Evolutionary conservation across 805 yeast species (phyloP).

Genomic region (Yarrowia osloensis): DNA sequence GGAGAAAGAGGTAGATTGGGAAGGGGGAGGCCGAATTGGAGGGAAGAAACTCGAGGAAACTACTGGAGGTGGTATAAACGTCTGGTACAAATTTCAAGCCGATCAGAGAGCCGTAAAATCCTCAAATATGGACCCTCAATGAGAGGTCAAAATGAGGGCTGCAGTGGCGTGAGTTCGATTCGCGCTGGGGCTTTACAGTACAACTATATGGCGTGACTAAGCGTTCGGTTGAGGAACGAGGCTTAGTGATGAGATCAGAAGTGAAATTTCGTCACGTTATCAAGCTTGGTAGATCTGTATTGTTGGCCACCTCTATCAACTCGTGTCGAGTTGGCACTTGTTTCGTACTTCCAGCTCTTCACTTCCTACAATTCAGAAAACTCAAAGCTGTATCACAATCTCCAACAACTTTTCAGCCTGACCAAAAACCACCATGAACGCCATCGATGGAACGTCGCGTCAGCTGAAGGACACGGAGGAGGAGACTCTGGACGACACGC

Average conservation of each 20-base stretch:
- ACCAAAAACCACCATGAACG: constrained; percentile 9
- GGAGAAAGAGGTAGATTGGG: neutral
- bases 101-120: neutral
- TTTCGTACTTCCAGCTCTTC: too few species aligned
- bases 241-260: too few species aligned
- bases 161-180: neutral
- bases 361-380: too few species aligned
- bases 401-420: neutral
- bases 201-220: too few species aligned
- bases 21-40: neutral
- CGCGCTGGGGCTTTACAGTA: too few species aligned
- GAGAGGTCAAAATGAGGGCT: too few species aligned
- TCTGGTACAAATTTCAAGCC: neutral
- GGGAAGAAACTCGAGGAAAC: too few species aligned
- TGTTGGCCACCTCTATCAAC: too few species aligned
- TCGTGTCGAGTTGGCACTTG: too few species aligned
- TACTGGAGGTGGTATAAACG: neutral
- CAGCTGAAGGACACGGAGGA: constrained; percentile 23
- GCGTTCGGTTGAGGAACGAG: too few species aligned
- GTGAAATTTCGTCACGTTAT: too few species aligned
- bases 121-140: neutral
- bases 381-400: neutral
- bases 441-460: constrained; percentile 15
- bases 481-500: constrained; percentile 57
- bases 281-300: too few species aligned